Evolutionary conservation across 768 basidiomycete species (phyloP).

Genomic region (Pleurotus sapidus): DNA sequence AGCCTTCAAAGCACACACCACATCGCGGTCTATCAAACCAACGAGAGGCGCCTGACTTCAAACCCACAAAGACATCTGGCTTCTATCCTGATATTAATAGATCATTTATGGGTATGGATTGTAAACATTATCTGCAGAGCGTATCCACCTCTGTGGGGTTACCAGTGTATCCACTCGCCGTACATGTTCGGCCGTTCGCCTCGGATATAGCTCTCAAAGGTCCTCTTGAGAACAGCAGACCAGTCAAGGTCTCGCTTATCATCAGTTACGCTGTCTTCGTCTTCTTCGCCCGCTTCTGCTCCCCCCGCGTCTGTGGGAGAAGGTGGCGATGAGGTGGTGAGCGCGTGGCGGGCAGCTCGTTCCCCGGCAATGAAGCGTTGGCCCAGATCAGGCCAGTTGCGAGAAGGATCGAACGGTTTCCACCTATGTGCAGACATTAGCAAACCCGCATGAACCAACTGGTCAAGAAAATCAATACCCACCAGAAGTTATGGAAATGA

Average conservation of each 20-base stretch:
- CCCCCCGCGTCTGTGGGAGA: background rate
- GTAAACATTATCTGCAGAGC: background rate
- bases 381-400: conserved; percentile 92
- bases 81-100: background rate
- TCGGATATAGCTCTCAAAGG: conserved; percentile 88
- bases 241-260: conserved; percentile 83
- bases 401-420: conserved; percentile 85
- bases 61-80: no score
- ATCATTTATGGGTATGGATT: conserved; percentile 3
- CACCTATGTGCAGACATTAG: conserved; percentile 53
- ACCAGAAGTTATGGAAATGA: conserved; percentile 95
- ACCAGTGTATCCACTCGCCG: conserved; percentile 66
- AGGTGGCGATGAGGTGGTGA: conserved; percentile 14
- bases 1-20: no score
- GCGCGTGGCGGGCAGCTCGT: conserved; percentile 49
- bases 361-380: conserved; percentile 74
- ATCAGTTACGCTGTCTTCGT: conserved; percentile 37
- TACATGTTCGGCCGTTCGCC: conserved; percentile 93
- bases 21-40: no score
- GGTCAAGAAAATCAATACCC: conserved; percentile 11
- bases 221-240: conserved; percentile 88
- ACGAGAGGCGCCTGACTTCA: no score
- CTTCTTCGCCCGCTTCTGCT: conserved; percentile 23
- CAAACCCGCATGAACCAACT: background rate
- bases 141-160: background rate